These are phyloP conservation scores for Penicillium herquei DNA, from an alignment of 495 filamentous ascomycete species.

Conservation along the genomic window DNA sequence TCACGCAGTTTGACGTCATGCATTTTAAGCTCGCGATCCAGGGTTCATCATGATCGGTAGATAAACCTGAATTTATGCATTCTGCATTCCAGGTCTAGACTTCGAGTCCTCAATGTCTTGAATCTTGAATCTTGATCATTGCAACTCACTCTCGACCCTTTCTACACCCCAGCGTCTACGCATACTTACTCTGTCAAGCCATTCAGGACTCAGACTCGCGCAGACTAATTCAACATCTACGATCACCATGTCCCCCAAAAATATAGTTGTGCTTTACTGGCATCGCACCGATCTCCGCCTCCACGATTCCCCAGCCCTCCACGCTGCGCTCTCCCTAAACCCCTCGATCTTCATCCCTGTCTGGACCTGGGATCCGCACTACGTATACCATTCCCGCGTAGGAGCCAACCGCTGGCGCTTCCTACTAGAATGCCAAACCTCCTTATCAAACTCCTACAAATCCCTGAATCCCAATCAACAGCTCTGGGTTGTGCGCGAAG, in stretches of 20 bases:
- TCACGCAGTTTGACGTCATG: slow-evolving; percentile 13
- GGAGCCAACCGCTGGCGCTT: slow-evolving; percentile 68
- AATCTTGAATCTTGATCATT: too few species aligned
- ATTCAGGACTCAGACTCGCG: too few species aligned
- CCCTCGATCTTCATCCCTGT: slow-evolving; percentile 62
- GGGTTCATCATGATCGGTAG: too few species aligned
- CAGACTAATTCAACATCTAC: too few species aligned
- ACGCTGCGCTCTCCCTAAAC: slow-evolving; percentile 61
- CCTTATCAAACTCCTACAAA: slow-evolving; percentile 59
- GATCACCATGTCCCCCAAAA: background rate
- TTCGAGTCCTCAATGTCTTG: too few species aligned
- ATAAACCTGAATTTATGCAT: too few species aligned
- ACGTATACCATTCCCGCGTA: slow-evolving; percentile 64
- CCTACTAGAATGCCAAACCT: slow-evolving; percentile 64
- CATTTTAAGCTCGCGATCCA: slow-evolving; percentile 5
- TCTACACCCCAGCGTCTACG: too few species aligned
- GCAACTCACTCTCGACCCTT: too few species aligned
- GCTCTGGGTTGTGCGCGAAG: slow-evolving; percentile 65
- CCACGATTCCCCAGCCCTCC: slow-evolving; percentile 67
- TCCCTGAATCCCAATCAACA: slow-evolving; percentile 63
- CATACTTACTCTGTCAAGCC: too few species aligned
- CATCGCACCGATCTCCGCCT: slow-evolving; percentile 71
- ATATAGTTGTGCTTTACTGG: slow-evolving; percentile 66
- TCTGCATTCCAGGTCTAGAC: too few species aligned
- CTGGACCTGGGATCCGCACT: slow-evolving; percentile 73